Evolutionary conservation across 2,329 filamentous ascomycete species (phyloP).

Genomic region (Colletotrichum brevisporum): DNA sequence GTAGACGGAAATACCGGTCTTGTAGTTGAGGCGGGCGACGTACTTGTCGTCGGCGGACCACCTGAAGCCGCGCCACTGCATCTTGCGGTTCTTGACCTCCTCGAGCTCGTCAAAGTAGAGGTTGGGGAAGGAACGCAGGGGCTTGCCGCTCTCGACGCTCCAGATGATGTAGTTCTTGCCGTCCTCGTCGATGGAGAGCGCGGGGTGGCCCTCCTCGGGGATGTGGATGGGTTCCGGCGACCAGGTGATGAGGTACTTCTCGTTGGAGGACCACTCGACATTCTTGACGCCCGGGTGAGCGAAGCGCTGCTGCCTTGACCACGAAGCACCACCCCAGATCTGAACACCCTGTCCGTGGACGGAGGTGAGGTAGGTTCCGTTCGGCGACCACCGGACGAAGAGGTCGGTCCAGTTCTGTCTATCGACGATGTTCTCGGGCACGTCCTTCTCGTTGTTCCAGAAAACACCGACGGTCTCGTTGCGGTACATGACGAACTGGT

Average conservation of each 20-base stretch:
- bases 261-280: slow-evolving; percentile 92
- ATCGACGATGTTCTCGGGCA: slow-evolving; percentile 90
- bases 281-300: slow-evolving; percentile 96
- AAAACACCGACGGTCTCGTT: slow-evolving; percentile 93
- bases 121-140: slow-evolving; percentile 93
- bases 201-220: slow-evolving; percentile 86
- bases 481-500: slow-evolving; percentile 96
- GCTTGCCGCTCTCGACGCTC: slow-evolving; percentile 92
- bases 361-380: slow-evolving; percentile 93
- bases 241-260: slow-evolving; percentile 97
- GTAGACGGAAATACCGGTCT: slow-evolving; percentile 91
- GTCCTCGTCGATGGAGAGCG: slow-evolving; percentile 92
- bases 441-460: slow-evolving; percentile 98
- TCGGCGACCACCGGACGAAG: slow-evolving; percentile 97
- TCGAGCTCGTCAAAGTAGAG: slow-evolving; percentile 80
- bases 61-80: slow-evolving; percentile 99
- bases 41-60: slow-evolving; percentile 99
- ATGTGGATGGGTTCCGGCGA: slow-evolving; percentile 94
- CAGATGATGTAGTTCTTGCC: slow-evolving; percentile 99
- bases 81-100: slow-evolving; percentile 80
- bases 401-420: slow-evolving; percentile 97
- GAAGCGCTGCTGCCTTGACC: slow-evolving; percentile 93
- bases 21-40: slow-evolving; percentile 90
- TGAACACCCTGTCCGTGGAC: slow-evolving; percentile 97
- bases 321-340: slow-evolving; percentile 92